Percentiles rank a stretch among this genome's conserved stretches.
Conservation (phyloP, 2,329 filamentous ascomycete genomes). For the Talaromyces sp. region DNA sequence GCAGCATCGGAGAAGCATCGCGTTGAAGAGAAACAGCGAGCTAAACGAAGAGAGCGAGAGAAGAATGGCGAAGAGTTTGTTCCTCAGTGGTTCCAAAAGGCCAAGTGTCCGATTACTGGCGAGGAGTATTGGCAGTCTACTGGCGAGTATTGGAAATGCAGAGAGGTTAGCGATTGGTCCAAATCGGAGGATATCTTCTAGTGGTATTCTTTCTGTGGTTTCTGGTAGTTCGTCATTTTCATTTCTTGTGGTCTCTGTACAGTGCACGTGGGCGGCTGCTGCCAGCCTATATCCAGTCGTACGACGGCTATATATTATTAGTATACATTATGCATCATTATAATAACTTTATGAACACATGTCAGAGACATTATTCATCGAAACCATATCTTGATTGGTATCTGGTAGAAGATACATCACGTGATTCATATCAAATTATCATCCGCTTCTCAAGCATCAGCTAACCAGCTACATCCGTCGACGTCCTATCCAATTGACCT, state of each 20-base stretch:
- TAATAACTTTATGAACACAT: neutral
- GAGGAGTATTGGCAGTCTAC: constrained; percentile 89
- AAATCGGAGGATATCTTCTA: constrained; percentile 73
- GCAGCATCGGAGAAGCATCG: constrained; percentile 92
- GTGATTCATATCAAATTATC: constrained; percentile 8
- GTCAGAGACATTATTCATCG: neutral
- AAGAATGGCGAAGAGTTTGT: constrained; percentile 73
- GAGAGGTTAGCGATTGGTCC: constrained; percentile 63
- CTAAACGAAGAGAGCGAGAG: constrained; percentile 70
- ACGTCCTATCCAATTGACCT: neutral
- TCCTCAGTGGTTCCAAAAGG: constrained; percentile 80
- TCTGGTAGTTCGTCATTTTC: neutral
- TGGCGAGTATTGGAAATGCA: constrained; percentile 78
- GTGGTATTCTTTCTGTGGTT: neutral
- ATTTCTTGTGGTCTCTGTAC: constrained; percentile 3
- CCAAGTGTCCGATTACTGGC: constrained; percentile 72
- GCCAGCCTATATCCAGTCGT: neutral
- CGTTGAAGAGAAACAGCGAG: constrained; percentile 86
- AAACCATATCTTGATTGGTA: neutral
- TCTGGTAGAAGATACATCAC: neutral
- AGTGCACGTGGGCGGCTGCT: neutral
- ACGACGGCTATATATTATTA: neutral
- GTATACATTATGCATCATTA: neutral
- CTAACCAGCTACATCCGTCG: neutral
- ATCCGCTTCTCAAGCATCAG: neutral